Base-by-base conservation (phyloP, 225 moss, liverwort and hornwort species). In the Takakia lepidozioides region DNA sequence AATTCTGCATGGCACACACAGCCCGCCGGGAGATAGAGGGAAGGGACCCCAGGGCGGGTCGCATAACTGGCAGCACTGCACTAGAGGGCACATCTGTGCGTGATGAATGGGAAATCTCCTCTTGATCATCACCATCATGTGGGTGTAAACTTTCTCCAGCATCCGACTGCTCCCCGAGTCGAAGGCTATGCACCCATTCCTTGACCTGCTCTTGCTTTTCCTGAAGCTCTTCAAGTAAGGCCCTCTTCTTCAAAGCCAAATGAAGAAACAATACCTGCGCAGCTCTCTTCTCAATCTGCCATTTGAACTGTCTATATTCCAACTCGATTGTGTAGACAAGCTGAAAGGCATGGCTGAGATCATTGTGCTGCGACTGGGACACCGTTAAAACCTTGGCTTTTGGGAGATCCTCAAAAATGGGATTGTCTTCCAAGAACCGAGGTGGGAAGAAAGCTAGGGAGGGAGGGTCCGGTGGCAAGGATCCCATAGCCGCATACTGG, bases 201-300 rank as follows among this genome's bases (percentile, higher is more conserved):
- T 67, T 70, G 15, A 70, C 74, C 63, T 70, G 74, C 63, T 80
- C 74, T 53, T 80, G 80, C 22, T 80, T 80, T 57, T 80, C 80
- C 1, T 80, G 80, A 5, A 80, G 57, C 49, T 80, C 74, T 50
- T 80, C 70, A 10, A 80, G 60, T 8, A 80, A 49, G 26, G 70
- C 74, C 59, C 74, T 74, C 24, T 70, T 45, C 36, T 80, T 80
- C 28, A 80, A 51, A 38, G 64, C 74, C 48, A 70, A 60, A 45
- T 80, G 80, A 44, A 80, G 80, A 29, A 74, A 74, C 48, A 80
- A 67, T 10, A 80, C 80, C 61, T 74, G 74, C 18, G 80, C 74
- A 13, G 80, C 74, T 52, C 74, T 74, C 63, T 67, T 74, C 48
- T 74, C 70, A 20, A 80, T 74, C 18, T 67, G 70, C 80, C 80